These are phyloP conservation scores for Hordeum marinum DNA, from an alignment of 176 grass and related monocot species.

Conservation along the genomic window DNA sequence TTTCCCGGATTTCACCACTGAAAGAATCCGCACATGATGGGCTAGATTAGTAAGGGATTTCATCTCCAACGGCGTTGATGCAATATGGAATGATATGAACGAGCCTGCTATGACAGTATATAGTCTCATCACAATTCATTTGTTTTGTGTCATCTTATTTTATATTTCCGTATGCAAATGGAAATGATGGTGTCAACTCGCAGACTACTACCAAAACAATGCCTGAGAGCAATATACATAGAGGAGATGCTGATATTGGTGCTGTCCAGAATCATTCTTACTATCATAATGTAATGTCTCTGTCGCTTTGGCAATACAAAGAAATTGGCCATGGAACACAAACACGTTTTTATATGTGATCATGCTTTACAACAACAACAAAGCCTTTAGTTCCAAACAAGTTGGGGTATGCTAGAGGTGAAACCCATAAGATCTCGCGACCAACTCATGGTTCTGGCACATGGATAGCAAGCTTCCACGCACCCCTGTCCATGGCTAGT, in stretches of 20 bases:
- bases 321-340: neutral
- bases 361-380: too few species aligned
- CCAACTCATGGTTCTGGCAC: too few species aligned
- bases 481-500: too few species aligned
- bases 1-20: constrained; percentile 87
- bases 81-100: constrained; percentile 99
- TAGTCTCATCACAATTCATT: neutral
- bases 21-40: constrained; percentile 79
- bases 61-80: constrained; percentile 81
- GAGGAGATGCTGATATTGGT: constrained; percentile 70
- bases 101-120: constrained; percentile 81
- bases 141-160: neutral
- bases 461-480: too few species aligned
- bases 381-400: too few species aligned
- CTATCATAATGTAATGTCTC: constrained; percentile 81
- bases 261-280: constrained; percentile 78
- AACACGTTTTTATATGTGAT: neutral
- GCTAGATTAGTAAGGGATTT: constrained; percentile 77
- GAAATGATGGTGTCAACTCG: constrained; percentile 19
- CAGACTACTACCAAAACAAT: constrained; percentile 95
- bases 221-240: constrained; percentile 83
- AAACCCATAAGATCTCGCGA: too few species aligned
- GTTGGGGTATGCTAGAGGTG: too few species aligned
- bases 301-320: constrained; percentile 5
- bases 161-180: constrained; percentile 4